Evolutionary conservation across 129 eudicot genomes (phyloP), one percentile per base, ranked within the genome.

Genomic region (Centella asiatica): DNA sequence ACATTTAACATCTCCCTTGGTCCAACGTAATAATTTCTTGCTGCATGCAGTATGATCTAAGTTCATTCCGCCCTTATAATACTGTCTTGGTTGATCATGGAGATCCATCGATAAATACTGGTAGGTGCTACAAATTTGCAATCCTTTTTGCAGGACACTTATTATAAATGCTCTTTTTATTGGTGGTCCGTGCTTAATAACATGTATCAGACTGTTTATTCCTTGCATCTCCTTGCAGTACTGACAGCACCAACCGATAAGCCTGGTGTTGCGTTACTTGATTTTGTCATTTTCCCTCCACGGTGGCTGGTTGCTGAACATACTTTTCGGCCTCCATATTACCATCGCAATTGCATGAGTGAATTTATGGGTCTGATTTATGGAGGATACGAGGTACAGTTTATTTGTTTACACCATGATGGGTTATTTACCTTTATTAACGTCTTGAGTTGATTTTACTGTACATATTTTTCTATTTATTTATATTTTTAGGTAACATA

Each of bases 271-370:
- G 99, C 99, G 12, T 76, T 93, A 81, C 96, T 93, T 80, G 96
- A 93, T 77, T 93, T 93, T 80, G 96, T 93, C 62, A 93, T 93
- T 56, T 93, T 93, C 76, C 99, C 99, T 50, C 99, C 99, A 1
- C 82, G 99, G 39, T 93, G 99, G 96, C 66, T 93, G 86, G 99
- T 93, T 60, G 97, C 99, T 42, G 99, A 93, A 51, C 95, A 87
- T 68, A 93, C 99, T 28, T 93, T 93, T 34, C 90, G 99, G 48
- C 99, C 99, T 13, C 99, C 99, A 52, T 88, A 93, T 69, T 93
- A 84, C 69, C 99, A 93, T 71, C 96, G 99, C 69, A 93, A 93
- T 57, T 93, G 99, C 68, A 93, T 93, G 99, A 93, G 96, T 34
- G 99, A 93, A 79, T 93, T 93, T 74, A 88, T 93, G 99, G 99